These are phyloP conservation scores for Gracilariopsis chorda DNA, from an alignment of 23 red algal genomes.

Conservation along the genomic window DNA sequence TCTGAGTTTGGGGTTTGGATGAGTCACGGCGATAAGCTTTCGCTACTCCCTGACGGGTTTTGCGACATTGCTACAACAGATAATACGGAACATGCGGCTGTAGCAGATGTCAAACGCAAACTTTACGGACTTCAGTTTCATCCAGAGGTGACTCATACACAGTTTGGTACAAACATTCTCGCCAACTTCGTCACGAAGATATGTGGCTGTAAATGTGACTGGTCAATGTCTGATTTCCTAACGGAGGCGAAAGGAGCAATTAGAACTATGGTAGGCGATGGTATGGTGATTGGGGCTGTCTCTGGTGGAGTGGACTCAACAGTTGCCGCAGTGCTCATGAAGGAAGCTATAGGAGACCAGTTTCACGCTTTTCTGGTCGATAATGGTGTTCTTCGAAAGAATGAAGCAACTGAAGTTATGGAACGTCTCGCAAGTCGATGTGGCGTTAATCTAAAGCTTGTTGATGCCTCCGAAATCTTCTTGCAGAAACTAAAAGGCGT, in stretches of 20 bases:
- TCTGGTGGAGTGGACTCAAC: conserved; percentile 98
- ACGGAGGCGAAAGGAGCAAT: conserved; percentile 63
- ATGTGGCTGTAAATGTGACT: conserved; percentile 87
- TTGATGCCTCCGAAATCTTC: conserved; percentile 81
- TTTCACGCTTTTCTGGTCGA: conserved; percentile 96
- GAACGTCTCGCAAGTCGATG: conserved; percentile 59
- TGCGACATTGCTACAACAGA: conserved; percentile 61
- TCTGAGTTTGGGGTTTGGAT: conserved; percentile 81
- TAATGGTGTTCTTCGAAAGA: conserved; percentile 91
- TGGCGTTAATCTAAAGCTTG: conserved; percentile 65
- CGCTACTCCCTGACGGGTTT: conserved; percentile 64
- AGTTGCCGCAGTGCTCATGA: conserved; percentile 88
- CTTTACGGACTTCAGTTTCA: conserved; percentile 96
- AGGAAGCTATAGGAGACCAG: conserved; percentile 80
- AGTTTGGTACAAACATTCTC: conserved; percentile 79
- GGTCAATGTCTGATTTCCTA: conserved; percentile 87
- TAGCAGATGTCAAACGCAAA: conserved; percentile 32
- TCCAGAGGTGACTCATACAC: conserved; percentile 92
- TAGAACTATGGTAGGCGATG: conserved; percentile 61
- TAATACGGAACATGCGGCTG: conserved; percentile 79
- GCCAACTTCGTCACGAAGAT: conserved; percentile 68
- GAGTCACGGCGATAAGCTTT: conserved; percentile 93
- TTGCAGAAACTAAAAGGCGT: conserved; percentile 67
- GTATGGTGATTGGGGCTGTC: conserved; percentile 90
- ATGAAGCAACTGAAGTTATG: conserved; percentile 80